Conservation (phyloP, 495 filamentous ascomycete genomes). For the Neurospora sp. region DNA sequence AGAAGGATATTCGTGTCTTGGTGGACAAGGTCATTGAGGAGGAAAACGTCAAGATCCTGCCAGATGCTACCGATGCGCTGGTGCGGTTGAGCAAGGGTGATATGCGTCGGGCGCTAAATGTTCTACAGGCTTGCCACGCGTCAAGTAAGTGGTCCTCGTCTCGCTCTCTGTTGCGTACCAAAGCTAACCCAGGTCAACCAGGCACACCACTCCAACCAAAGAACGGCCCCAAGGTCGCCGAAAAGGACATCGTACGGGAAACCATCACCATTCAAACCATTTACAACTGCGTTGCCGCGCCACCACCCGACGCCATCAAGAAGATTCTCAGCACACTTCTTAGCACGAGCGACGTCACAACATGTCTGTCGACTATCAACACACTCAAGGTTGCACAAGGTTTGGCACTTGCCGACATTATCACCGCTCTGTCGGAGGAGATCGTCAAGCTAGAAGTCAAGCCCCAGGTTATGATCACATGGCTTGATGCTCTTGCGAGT, state of each 20-base stretch:
- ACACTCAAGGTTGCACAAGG: conserved; percentile 76
- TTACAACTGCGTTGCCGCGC: conserved; percentile 95
- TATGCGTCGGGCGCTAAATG: conserved; percentile 91
- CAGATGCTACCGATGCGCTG: conserved; percentile 68
- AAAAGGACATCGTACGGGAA: conserved; percentile 58
- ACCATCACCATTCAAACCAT: conserved; percentile 84
- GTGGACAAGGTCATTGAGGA: conserved; percentile 87
- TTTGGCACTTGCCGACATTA: conserved; percentile 88
- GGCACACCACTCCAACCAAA: conserved; percentile 62
- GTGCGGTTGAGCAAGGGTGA: conserved; percentile 87
- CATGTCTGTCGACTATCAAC: conserved; percentile 77
- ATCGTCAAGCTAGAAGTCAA: conserved; percentile 76
- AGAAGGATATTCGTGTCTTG: conserved; percentile 66
- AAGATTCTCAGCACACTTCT: conserved; percentile 77
- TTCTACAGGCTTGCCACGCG: conserved; percentile 92
- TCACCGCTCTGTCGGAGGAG: conserved; percentile 75
- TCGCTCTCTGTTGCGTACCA: not conserved
- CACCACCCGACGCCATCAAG: conserved; percentile 80
- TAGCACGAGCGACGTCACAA: conserved; percentile 71
- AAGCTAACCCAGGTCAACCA: conserved; percentile 15
- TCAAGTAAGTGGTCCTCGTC: conserved; percentile 50
- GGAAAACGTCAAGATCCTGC: conserved; percentile 73
- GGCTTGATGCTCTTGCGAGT: conserved; percentile 86
- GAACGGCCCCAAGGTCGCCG: conserved; percentile 48
- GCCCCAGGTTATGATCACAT: conserved; percentile 74